Evolutionary conservation across 352 stramenopile genomes (phyloP).

Genomic region (Lagenidium giganteum): DNA sequence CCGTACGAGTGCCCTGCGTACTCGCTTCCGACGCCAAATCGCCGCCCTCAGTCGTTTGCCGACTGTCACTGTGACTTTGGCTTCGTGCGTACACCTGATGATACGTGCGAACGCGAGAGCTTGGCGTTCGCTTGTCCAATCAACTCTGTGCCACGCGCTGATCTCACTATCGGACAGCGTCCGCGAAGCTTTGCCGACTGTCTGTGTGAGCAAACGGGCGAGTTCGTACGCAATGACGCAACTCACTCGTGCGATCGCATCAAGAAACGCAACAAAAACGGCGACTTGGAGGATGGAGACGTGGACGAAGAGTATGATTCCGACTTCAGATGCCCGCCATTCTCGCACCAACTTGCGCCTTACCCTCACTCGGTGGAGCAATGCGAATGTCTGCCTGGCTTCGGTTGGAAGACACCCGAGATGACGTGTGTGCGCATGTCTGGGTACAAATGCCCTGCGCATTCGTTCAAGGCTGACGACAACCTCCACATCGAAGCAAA

Average conservation of each 20-base stretch:
- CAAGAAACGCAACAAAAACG: slow-evolving; percentile 15
- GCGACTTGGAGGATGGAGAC: slow-evolving; percentile 7
- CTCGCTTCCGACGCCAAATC: slow-evolving; percentile 25
- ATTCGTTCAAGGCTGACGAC: slow-evolving; percentile 37
- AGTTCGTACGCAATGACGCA: slow-evolving; percentile 54
- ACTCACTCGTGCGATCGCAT: slow-evolving; percentile 39
- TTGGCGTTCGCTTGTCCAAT: slow-evolving; percentile 54
- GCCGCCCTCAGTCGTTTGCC: slow-evolving; percentile 36
- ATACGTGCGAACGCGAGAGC: slow-evolving; percentile 50
- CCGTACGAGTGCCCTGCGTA: slow-evolving; percentile 17
- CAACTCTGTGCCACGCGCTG: slow-evolving; percentile 39
- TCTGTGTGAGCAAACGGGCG: slow-evolving; percentile 36
- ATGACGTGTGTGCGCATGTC: slow-evolving; percentile 58
- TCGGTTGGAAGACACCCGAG: slow-evolving; percentile 63
- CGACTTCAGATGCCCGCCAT: slow-evolving; percentile 50
- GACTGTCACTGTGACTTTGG: slow-evolving; percentile 77
- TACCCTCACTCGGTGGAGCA: slow-evolving; percentile 65
- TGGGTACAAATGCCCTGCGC: slow-evolving; percentile 52
- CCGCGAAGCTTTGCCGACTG: slow-evolving; percentile 73
- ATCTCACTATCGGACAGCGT: slow-evolving; percentile 27
- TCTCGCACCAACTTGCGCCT: slow-evolving; percentile 42
- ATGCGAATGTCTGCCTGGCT: slow-evolving; percentile 71
- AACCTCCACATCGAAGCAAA: slow-evolving; percentile 28
- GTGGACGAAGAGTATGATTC: not conserved
- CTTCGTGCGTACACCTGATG: slow-evolving; percentile 39